Percentiles rank a stretch among this genome's conserved stretches.
Conservation (phyloP, 805 yeast genomes). For the Sugiyamaella valdiviana region DNA sequence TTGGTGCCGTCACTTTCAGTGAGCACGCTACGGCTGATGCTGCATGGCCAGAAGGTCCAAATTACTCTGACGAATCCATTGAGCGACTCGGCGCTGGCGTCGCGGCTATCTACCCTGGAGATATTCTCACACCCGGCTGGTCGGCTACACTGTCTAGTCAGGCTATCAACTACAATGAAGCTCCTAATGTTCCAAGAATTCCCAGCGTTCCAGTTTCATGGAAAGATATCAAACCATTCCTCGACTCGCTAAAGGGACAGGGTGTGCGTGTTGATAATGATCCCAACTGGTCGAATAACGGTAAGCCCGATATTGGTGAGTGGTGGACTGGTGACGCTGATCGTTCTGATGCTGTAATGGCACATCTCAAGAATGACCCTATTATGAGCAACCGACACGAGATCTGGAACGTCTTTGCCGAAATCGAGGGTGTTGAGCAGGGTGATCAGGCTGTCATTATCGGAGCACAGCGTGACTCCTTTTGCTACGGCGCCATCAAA, state of each 20-base stretch:
- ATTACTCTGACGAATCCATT: conserved; percentile 40
- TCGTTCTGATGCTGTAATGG: conserved; percentile 27
- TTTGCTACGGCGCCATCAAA: conserved; percentile 65
- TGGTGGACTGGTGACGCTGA: conserved; percentile 41
- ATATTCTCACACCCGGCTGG: conserved; percentile 76
- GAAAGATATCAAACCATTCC: conserved; percentile 52
- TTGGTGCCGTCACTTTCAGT: conserved; percentile 63
- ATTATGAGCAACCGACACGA: conserved; percentile 49
- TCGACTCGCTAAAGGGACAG: conserved; percentile 32
- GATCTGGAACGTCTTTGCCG: conserved; percentile 73
- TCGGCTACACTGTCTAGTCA: conserved; percentile 40
- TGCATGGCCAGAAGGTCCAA: conserved; percentile 31
- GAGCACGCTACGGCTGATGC: conserved; percentile 25
- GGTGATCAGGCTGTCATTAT: conserved; percentile 62
- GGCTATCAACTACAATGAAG: conserved; percentile 38
- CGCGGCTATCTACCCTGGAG: conserved; percentile 56
- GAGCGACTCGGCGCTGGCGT: conserved; percentile 37
- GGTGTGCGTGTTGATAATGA: conserved; percentile 33
- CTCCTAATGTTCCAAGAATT: conserved; percentile 59
- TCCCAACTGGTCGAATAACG: conserved; percentile 33
- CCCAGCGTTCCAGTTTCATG: conserved; percentile 76
- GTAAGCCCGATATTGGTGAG: conserved; percentile 30
- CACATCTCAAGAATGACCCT: conserved; percentile 33
- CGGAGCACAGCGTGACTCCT: conserved; percentile 78
- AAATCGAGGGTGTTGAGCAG: conserved; percentile 76